A percentile compares a stretch with the other conserved stretches of the same genome.
Conservation (phyloP, 495 filamentous ascomycete species). For the Neurospora sp. region DNA sequence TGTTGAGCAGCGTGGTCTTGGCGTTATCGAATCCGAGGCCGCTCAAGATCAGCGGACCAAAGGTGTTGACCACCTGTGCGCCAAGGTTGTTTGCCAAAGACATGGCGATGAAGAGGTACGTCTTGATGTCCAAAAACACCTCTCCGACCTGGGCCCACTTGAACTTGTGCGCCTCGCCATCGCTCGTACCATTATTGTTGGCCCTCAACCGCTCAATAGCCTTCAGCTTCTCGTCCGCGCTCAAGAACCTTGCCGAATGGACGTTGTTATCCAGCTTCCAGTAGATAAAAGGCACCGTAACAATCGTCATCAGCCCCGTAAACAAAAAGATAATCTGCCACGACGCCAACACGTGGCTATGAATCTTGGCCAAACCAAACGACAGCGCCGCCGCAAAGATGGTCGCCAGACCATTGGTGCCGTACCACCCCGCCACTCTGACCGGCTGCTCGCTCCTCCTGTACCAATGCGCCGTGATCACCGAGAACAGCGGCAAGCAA, state of each 20-base stretch:
- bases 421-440: constrained; percentile 56
- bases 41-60: constrained; percentile 51
- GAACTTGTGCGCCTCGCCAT: constrained; percentile 22
- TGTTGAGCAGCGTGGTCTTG: constrained; percentile 52
- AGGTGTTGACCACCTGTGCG: constrained; percentile 48
- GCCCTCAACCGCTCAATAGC: constrained; percentile 36
- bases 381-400: constrained; percentile 53
- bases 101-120: constrained; percentile 39
- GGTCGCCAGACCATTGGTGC: constrained; percentile 51
- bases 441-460: constrained; percentile 50
- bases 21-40: constrained; percentile 50
- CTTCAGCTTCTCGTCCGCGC: constrained; percentile 33
- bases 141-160: constrained; percentile 36
- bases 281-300: constrained; percentile 39
- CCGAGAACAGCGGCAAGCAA: constrained; percentile 49
- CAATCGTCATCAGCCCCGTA: constrained; percentile 47
- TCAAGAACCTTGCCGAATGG: constrained; percentile 43
- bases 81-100: constrained; percentile 51
- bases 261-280: constrained; percentile 43
- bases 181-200: constrained; percentile 48
- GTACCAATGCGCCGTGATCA: constrained; percentile 53
- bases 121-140: constrained; percentile 33
- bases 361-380: constrained; percentile 49
- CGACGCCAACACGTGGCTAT: constrained; percentile 36
- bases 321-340: constrained; percentile 62